Percentiles rank a stretch among this genome's conserved stretches.
Evolutionary conservation across 169 alveolate genomes (phyloP).

Genomic region (Plasmodium chabaudi): DNA sequence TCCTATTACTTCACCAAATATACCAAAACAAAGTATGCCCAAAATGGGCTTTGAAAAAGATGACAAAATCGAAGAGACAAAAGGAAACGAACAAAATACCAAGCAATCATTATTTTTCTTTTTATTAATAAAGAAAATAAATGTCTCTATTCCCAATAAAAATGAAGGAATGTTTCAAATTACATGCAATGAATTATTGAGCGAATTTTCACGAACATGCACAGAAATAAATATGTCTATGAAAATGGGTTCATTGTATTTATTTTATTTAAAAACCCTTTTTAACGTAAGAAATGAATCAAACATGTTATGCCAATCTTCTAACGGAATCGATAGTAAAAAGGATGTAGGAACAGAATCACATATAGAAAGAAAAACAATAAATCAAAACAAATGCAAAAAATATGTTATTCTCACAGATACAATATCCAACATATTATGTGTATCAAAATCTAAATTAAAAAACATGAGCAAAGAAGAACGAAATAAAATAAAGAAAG

Average conservation of each 20-base stretch:
- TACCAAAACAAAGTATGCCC: neutral
- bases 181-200: constrained; percentile 24
- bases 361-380: neutral
- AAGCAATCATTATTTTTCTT: constrained; percentile 18
- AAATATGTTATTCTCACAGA: constrained; percentile 67
- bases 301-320: neutral
- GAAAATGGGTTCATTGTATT: constrained; percentile 38
- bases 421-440: constrained; percentile 38
- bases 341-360: neutral
- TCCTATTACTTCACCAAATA: neutral
- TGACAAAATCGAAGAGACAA: neutral
- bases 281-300: neutral
- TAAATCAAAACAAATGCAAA: constrained; percentile 11
- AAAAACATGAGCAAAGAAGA: constrained; percentile 10
- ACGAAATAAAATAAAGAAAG: constrained; percentile 1
- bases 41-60: neutral
- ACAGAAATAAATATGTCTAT: constrained; percentile 20
- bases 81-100: neutral
- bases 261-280: constrained; percentile 29
- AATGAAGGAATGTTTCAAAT: constrained; percentile 65
- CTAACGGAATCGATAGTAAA: neutral
- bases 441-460: constrained; percentile 39
- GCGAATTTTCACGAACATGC: constrained; percentile 24
- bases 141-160: constrained; percentile 26
- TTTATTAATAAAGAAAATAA: constrained; percentile 31